A percentile compares a stretch with the other conserved stretches of the same genome.
Conservation (phyloP, 2,329 filamentous ascomycete species). For the Colletotrichum gigasporum region DNA sequence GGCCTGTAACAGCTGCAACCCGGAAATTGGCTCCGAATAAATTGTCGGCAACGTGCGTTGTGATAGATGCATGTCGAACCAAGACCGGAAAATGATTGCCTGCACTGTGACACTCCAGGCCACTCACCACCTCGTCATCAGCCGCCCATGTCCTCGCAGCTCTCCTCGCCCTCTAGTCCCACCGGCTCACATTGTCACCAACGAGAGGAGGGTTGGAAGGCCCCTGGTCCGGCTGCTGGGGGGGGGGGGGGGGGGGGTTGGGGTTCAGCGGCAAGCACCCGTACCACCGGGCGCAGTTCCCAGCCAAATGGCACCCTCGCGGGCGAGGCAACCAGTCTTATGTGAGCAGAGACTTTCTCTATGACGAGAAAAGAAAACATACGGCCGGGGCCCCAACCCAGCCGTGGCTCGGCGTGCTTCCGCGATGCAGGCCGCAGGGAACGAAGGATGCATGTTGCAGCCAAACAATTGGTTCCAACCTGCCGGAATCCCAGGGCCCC, state of each 20-base stretch:
- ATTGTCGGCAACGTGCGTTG: background rate
- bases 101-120: background rate
- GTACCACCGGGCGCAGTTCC: constrained; percentile 4
- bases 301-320: constrained; percentile 4
- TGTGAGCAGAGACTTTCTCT: background rate
- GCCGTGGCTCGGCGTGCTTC: constrained; percentile 3
- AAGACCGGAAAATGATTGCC: background rate
- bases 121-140: background rate
- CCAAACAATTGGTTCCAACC: constrained; percentile 16
- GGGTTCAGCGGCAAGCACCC: background rate
- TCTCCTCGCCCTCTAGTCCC: background rate
- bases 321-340: background rate
- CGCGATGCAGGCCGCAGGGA: constrained; percentile 14
- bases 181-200: background rate
- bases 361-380: constrained; percentile 12
- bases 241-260: background rate
- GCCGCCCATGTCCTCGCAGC: background rate
- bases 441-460: background rate
- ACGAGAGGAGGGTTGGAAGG: background rate
- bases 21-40: background rate
- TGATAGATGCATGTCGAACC: constrained; percentile 9
- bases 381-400: background rate
- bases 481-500: constrained; percentile 5
- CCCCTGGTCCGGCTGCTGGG: background rate
- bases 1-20: too few relatives aligned